Percentiles rank a stretch among this genome's conserved stretches.
phyloP scores from a whole-genome alignment of 345 rosid species.

The Arabidopsis thaliana region TAIR10.1 NC_003070.9:19209501-19210000 shows the following conservation, averaged over 20 bases:
- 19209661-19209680: constrained; percentile 34
- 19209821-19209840: constrained; percentile 53
- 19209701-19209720: constrained; percentile 52
- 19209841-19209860: constrained; percentile 51
- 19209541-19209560: not conserved
- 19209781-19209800: constrained; percentile 2
- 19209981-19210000: constrained; percentile 65
- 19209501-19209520: not conserved
- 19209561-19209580: constrained; percentile 37
- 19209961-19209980: constrained; percentile 55
- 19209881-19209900: constrained; percentile 39
- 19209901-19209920: constrained; percentile 29
- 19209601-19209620: constrained; percentile 43
- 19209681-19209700: constrained; percentile 34
- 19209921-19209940: constrained; percentile 35
- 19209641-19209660: constrained; percentile 41
- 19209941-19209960: constrained; percentile 61
- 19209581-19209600: constrained; percentile 10
- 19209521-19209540: constrained; percentile 25
- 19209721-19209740: constrained; percentile 43
- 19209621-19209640: constrained; percentile 50
- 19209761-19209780: constrained; percentile 1
- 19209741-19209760: not conserved
- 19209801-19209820: constrained; percentile 42
- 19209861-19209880: constrained; percentile 48